Conservation (phyloP, 2,329 filamentous ascomycete species). For the Ramularia collo-cygni region DNA sequence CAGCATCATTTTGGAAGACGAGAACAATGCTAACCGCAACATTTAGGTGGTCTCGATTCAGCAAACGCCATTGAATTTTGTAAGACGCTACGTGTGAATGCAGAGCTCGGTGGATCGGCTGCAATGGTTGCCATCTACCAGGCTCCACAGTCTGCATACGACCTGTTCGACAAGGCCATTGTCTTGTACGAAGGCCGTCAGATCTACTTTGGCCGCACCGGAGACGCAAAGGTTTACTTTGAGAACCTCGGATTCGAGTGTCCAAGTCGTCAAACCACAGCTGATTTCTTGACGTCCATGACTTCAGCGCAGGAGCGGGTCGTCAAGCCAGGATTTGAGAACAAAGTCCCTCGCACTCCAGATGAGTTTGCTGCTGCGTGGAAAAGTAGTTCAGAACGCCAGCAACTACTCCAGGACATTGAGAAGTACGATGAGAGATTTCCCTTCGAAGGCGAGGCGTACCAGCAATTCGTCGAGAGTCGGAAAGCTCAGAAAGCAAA, state of each 20-base stretch:
- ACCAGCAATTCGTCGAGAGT: constrained; percentile 41
- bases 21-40: neutral
- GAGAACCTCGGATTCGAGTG: constrained; percentile 65
- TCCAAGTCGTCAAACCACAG: constrained; percentile 63
- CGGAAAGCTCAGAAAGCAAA: constrained; percentile 43
- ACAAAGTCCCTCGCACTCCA: constrained; percentile 42
- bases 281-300: constrained; percentile 72
- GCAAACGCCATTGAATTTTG: constrained; percentile 71
- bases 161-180: constrained; percentile 63
- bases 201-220: constrained; percentile 62
- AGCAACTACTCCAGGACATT: constrained; percentile 38
- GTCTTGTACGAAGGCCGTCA: constrained; percentile 63
- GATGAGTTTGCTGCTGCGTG: constrained; percentile 47
- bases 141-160: constrained; percentile 61
- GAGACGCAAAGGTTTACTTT: constrained; percentile 62
- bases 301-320: constrained; percentile 47
- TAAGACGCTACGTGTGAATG: constrained; percentile 61
- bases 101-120: constrained; percentile 59
- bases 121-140: constrained; percentile 70
- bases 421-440: constrained; percentile 41
- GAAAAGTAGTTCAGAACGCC: constrained; percentile 48
- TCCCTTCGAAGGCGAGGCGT: constrained; percentile 39
- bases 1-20: too few relatives aligned
- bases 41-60: constrained; percentile 63
- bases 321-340: constrained; percentile 38